Percentiles rank a stretch among this genome's conserved stretches.
Conservation (phyloP, 2,329 filamentous ascomycete species). For the Gaeumannomyces tritici region DNA sequence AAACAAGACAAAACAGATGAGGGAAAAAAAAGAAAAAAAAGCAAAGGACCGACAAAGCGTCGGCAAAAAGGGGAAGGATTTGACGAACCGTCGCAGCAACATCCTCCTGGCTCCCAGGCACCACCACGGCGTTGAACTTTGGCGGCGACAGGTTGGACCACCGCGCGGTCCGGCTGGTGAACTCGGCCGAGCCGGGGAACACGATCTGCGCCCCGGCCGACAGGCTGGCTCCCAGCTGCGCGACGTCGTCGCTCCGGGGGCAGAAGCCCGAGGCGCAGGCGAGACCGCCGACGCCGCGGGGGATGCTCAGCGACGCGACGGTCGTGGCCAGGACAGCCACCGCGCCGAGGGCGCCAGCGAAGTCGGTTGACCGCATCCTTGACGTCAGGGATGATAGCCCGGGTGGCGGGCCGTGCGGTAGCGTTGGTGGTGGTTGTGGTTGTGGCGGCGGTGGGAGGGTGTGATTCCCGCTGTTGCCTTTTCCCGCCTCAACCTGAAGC, state of each 20-base stretch:
- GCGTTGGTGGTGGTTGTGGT: too few species aligned
- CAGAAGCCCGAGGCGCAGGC: neutral
- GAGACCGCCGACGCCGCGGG: constrained; percentile 6
- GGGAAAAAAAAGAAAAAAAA: neutral
- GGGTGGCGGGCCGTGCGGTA: neutral
- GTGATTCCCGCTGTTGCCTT: neutral
- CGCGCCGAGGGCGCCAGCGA: constrained; percentile 4
- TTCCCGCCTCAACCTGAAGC: neutral
- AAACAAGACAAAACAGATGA: neutral
- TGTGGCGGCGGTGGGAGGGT: neutral
- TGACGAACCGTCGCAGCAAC: constrained; percentile 27
- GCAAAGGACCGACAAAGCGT: too few species aligned
- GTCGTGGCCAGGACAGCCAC: constrained; percentile 16
- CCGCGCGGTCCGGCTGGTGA: constrained; percentile 24
- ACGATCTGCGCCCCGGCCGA: constrained; percentile 31
- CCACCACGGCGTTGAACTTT: constrained; percentile 32
- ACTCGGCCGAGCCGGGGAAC: constrained; percentile 28
- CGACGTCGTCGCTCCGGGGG: constrained; percentile 11
- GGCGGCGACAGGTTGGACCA: constrained; percentile 36
- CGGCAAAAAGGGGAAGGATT: neutral
- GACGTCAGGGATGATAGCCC: too few species aligned
- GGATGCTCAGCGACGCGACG: constrained; percentile 13
- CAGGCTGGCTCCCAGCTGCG: constrained; percentile 18
- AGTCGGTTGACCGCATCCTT: neutral
- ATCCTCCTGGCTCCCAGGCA: constrained; percentile 36